Conservation (phyloP, 2,329 filamentous ascomycete species). For the Trichoderma koningii region DNA sequence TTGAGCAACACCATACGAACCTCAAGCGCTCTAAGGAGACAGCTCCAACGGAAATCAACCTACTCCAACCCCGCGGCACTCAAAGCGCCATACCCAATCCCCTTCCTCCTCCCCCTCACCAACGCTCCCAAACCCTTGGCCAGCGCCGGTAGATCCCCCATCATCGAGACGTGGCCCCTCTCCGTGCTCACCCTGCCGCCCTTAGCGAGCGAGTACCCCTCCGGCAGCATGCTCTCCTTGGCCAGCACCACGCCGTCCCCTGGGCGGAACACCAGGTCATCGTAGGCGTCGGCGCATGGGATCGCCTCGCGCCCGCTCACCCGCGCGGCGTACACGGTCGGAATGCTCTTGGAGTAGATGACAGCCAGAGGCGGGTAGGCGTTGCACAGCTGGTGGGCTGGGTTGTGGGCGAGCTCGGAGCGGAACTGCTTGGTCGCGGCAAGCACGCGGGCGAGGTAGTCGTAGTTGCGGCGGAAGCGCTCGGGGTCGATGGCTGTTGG, state of each 20-base stretch:
- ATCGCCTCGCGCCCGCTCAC: slow-evolving; percentile 75
- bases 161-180: slow-evolving; percentile 80
- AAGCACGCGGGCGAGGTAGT: slow-evolving; percentile 76
- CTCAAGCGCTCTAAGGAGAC: no score
- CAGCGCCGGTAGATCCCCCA: slow-evolving; percentile 82
- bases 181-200: slow-evolving; percentile 78
- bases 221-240: slow-evolving; percentile 79
- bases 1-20: no score
- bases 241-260: slow-evolving; percentile 90
- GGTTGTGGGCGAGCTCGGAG: slow-evolving; percentile 65
- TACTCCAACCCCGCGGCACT: background rate
- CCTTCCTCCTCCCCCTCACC: slow-evolving; percentile 65
- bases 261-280: slow-evolving; percentile 81
- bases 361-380: slow-evolving; percentile 78
- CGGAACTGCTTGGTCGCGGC: slow-evolving; percentile 74
- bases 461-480: slow-evolving; percentile 43
- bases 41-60: no score
- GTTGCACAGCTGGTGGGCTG: slow-evolving; percentile 64
- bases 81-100: slow-evolving; percentile 58
- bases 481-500: slow-evolving; percentile 31
- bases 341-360: slow-evolving; percentile 83
- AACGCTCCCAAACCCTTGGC: slow-evolving; percentile 73
- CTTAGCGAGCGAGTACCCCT: slow-evolving; percentile 72
- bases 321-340: slow-evolving; percentile 80
- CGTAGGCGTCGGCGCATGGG: slow-evolving; percentile 74